Evolutionary conservation across 2,329 filamentous ascomycete genomes (phyloP).

Genomic region (Colletotrichum abscissum): DNA sequence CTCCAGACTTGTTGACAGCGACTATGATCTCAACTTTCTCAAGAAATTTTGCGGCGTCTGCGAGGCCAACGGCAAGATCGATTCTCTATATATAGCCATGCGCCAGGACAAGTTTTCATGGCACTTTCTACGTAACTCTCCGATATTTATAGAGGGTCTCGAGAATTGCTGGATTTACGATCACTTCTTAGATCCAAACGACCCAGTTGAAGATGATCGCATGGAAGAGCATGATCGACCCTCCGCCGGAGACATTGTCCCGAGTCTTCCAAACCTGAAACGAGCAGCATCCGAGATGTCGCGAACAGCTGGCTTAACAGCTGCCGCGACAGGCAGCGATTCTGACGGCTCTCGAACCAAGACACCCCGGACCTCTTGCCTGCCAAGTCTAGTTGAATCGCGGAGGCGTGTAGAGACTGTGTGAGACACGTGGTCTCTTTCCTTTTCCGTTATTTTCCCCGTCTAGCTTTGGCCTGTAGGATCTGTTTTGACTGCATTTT

Average conservation of each 20-base stretch:
- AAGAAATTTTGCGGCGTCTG: conserved; percentile 66
- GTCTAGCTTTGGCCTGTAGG: neutral
- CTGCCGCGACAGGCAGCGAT: conserved; percentile 44
- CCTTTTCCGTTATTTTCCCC: neutral
- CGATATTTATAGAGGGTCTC: conserved; percentile 62
- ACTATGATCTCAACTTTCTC: conserved; percentile 64
- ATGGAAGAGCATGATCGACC: conserved; percentile 51
- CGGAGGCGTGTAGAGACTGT: conserved; percentile 52
- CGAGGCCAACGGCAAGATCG: conserved; percentile 64
- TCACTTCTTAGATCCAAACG: conserved; percentile 57
- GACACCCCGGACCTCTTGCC: conserved; percentile 52
- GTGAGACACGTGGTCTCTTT: conserved; percentile 38
- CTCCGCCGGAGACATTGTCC: conserved; percentile 60
- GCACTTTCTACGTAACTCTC: conserved; percentile 61
- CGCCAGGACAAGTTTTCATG: conserved; percentile 65
- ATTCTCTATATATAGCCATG: conserved; percentile 71
- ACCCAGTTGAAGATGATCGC: conserved; percentile 49
- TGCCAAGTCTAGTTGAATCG: conserved; percentile 51
- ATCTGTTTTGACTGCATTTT: neutral
- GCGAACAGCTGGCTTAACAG: conserved; percentile 57
- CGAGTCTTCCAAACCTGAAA: conserved; percentile 55
- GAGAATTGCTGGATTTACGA: conserved; percentile 67
- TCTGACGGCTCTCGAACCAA: conserved; percentile 49
- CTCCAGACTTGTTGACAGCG: conserved; percentile 49
- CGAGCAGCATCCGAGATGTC: conserved; percentile 65